These are phyloP conservation scores for Teratosphaeriaceae sp. DNA, from an alignment of 2,329 filamentous ascomycete species.

Conservation along the genomic window DNA sequence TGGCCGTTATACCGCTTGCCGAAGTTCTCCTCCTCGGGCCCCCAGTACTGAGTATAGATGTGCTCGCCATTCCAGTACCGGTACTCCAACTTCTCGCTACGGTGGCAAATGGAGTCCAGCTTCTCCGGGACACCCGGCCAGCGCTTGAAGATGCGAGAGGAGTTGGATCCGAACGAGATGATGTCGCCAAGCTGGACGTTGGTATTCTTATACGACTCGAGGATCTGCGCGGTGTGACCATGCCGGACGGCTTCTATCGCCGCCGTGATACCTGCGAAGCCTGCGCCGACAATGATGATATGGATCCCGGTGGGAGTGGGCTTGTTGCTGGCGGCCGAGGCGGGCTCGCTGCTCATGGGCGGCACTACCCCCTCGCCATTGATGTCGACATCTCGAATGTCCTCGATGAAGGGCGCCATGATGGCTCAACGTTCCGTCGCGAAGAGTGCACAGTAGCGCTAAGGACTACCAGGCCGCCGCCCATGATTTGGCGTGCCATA, in stretches of 20 bases:
- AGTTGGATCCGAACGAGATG: constrained; percentile 56
- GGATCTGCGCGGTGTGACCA: constrained; percentile 53
- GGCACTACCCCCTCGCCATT: no score
- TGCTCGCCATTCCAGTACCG: constrained; percentile 26
- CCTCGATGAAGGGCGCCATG: constrained; percentile 10
- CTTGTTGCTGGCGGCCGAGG: not conserved
- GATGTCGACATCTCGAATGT: not conserved
- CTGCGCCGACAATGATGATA: constrained; percentile 47
- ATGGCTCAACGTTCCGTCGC: not conserved
- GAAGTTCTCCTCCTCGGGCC: constrained; percentile 22
- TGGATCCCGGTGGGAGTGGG: constrained; percentile 41
- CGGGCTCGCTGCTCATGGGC: no score
- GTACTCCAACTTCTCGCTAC: constrained; percentile 23
- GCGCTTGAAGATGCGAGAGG: constrained; percentile 53
- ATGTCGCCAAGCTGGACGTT: constrained; percentile 54
- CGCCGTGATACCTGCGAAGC: constrained; percentile 56
- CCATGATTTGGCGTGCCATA: no score
- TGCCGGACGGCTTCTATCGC: constrained; percentile 58
- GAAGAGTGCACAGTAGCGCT: no score
- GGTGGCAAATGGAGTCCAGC: constrained; percentile 28
- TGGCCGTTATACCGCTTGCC: constrained; percentile 30
- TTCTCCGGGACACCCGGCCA: constrained; percentile 41
- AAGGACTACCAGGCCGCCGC: no score
- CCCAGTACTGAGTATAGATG: constrained; percentile 28
- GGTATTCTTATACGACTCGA: constrained; percentile 51